Evolutionary conservation across 169 alveolate species (phyloP), one percentile per base, ranked within the genome.

Genomic region (Plasmodium adleri): DNA sequence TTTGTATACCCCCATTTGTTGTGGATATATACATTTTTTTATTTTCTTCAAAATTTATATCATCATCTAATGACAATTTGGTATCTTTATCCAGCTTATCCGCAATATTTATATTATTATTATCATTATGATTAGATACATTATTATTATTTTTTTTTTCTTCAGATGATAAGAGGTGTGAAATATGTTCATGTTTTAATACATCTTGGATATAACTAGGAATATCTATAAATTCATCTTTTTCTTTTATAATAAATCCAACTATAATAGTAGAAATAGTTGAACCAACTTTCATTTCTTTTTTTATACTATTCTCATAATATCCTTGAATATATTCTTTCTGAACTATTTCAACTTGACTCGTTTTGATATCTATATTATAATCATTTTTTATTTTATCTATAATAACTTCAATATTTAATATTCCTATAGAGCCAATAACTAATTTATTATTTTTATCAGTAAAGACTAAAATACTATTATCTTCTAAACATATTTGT

Each of bases 351-450:
- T 86, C 92, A 20, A 86, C 92, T 20, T 71, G 67, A 22, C 47
- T 72, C 4, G 92, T 86, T 64, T 66, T 47, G 2, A 86, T 64
- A 72, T 86, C 92, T 2, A 86, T 86, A 12, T 72, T 72, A 7
- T 86, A 86, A 49, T 86, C 92, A 52, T 70, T 60, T 22, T 49
- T 70, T 24, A 86, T 86, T 72, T 86, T 86, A 39, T 86, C 92
- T 54, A 86, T 15, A 13, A 75, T 72, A 13, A 86, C 92, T 86
- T 86, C 88, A 12, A 86, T 86, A 73, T 86, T 86, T 72, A 86
- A 26, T 3, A 86, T 86, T 5, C 92, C 92, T 45, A 86, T 86
- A 4, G 92, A 86, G 3, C 92, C 92, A 72, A 86, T 86, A 50
- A 86, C 47, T 56, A 86, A 32, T 22, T 86, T 70, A 32, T 73